These are phyloP conservation scores for Lagenidium giganteum DNA, from an alignment of 352 stramenopile genomes.

Conservation along the genomic window DNA sequence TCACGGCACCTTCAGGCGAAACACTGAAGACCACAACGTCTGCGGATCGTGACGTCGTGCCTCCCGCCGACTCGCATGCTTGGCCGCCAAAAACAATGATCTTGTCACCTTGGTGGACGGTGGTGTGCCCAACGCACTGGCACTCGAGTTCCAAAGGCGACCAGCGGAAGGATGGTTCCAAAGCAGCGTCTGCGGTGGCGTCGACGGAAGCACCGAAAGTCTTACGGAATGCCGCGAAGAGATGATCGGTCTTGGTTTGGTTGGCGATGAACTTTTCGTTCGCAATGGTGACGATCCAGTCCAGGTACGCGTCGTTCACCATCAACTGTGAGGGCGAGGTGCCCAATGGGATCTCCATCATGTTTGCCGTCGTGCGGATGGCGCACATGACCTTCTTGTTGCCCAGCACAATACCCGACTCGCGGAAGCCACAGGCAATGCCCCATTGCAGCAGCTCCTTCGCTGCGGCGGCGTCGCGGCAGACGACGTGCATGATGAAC, in stretches of 20 bases:
- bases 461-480: conserved; percentile 66
- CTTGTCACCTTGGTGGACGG: conserved; percentile 28
- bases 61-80: conserved; percentile 36
- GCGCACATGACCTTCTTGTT: conserved; percentile 89
- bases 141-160: neutral
- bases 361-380: conserved; percentile 85
- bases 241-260: conserved; percentile 60
- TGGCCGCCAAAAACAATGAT: conserved; percentile 75
- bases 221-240: conserved; percentile 49
- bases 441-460: conserved; percentile 82
- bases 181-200: neutral
- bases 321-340: conserved; percentile 39
- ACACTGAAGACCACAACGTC: conserved; percentile 49
- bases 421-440: conserved; percentile 77
- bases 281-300: conserved; percentile 71
- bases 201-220: conserved; percentile 21
- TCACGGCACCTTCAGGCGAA: conserved; percentile 4
- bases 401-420: conserved; percentile 85
- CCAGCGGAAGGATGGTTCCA: no score
- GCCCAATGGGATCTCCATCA: conserved; percentile 84
- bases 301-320: conserved; percentile 61
- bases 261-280: conserved; percentile 85
- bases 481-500: conserved; percentile 92
- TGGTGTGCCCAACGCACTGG: conserved; percentile 62
- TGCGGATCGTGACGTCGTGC: conserved; percentile 53